A percentile compares a stretch with the other conserved stretches of the same genome.
Evolutionary conservation across 129 eudicot species (phyloP).

Genomic region (Mikania micrantha): DNA sequence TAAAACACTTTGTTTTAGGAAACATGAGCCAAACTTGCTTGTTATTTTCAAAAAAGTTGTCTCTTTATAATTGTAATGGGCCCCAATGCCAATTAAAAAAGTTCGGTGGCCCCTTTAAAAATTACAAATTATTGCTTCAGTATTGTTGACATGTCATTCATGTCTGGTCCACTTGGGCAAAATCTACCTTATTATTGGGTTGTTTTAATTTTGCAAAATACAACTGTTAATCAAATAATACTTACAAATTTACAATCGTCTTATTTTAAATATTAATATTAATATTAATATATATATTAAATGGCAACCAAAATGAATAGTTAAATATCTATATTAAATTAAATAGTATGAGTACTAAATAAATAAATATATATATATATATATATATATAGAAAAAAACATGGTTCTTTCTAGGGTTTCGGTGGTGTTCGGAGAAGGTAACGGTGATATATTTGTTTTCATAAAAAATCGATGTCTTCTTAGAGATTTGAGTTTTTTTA

Average conservation of each 20-base stretch:
- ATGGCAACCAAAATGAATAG: too few relatives aligned
- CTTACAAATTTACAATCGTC: background rate
- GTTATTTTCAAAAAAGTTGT: constrained; percentile 31
- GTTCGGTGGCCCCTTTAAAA: constrained; percentile 13
- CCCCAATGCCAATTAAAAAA: constrained; percentile 17
- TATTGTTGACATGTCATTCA: constrained; percentile 33
- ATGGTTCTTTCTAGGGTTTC: too few relatives aligned
- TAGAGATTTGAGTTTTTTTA: too few relatives aligned
- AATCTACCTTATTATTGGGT: constrained; percentile 12
- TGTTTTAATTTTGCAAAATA: background rate
- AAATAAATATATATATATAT: too few relatives aligned
- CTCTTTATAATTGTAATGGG: constrained; percentile 18
- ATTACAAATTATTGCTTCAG: constrained; percentile 14
- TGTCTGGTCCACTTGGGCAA: constrained; percentile 26
- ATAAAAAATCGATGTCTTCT: too few relatives aligned
- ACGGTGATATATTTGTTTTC: too few relatives aligned
- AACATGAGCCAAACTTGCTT: constrained; percentile 34
- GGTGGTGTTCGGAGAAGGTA: too few relatives aligned
- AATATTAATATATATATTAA: too few relatives aligned
- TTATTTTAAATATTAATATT: background rate
- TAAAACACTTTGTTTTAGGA: constrained; percentile 10
- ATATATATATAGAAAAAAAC: too few relatives aligned
- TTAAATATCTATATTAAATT: too few relatives aligned
- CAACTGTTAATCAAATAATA: background rate
- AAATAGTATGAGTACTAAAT: too few relatives aligned